Conservation (phyloP, 2,329 filamentous ascomycete species). For the Colletotrichum brevisporum region DNA sequence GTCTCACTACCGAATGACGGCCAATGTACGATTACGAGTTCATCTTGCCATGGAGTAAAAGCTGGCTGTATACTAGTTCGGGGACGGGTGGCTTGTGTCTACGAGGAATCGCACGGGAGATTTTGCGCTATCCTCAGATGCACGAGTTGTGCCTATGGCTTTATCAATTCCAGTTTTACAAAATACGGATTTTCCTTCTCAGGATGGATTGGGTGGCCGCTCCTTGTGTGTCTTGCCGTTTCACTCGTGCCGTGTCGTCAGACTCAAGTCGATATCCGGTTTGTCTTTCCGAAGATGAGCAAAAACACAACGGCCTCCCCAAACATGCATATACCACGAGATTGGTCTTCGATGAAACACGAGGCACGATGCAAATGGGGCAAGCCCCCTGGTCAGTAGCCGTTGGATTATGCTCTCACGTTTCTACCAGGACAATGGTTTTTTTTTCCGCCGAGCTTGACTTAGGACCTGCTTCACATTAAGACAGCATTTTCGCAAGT, state of each 20-base stretch:
- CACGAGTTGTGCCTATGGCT: conserved; percentile 11
- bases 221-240: too few species aligned
- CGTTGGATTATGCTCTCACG: neutral
- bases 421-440: too few species aligned
- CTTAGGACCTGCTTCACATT: conserved; percentile 21
- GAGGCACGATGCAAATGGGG: too few species aligned
- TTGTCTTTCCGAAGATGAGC: too few species aligned
- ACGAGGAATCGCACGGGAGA: conserved; percentile 29
- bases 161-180: conserved; percentile 32
- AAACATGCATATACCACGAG: too few species aligned
- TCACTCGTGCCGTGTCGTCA: too few species aligned
- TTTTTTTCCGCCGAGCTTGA: neutral
- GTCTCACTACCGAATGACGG: conserved; percentile 24
- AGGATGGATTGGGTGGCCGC: neutral
- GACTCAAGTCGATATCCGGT: too few species aligned
- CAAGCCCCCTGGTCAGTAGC: neutral
- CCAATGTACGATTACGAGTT: conserved; percentile 34
- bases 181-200: neutral
- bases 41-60: conserved; percentile 33
- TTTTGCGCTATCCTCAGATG: conserved; percentile 11
- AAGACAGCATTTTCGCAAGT: conserved; percentile 45
- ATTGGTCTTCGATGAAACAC: too few species aligned
- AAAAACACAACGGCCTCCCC: too few species aligned
- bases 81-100: conserved; percentile 28
- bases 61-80: conserved; percentile 41